Evolutionary conservation across 2,329 filamentous ascomycete genomes (phyloP).

Genomic region (Neospermospora avenae): DNA sequence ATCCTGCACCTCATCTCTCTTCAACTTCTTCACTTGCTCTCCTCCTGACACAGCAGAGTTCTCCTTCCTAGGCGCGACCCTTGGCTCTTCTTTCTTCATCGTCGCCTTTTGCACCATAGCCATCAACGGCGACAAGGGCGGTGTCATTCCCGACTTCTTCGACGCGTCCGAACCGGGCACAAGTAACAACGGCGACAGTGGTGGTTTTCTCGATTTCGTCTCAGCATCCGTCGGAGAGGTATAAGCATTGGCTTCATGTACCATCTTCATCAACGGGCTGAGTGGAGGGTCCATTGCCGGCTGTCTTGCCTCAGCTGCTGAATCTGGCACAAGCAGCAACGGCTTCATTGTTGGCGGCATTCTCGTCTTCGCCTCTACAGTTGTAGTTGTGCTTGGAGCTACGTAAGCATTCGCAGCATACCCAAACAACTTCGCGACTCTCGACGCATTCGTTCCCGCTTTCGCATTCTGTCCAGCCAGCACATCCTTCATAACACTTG

Average conservation of each 20-base stretch:
- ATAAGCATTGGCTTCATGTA: too few relatives aligned
- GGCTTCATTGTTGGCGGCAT: too few relatives aligned
- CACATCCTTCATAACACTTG: background rate
- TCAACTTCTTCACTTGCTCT: background rate
- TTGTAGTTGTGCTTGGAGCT: background rate
- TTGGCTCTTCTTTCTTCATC: background rate
- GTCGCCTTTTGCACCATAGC: background rate
- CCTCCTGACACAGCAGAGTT: background rate
- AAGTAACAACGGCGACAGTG: background rate
- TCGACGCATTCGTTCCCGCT: conserved; percentile 4
- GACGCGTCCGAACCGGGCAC: background rate
- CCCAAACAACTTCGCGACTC: conserved; percentile 9
- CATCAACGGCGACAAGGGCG: background rate
- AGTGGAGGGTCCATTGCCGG: too few relatives aligned
- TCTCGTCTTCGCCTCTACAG: too few relatives aligned
- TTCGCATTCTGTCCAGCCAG: background rate
- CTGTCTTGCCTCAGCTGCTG: too few relatives aligned
- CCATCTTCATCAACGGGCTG: too few relatives aligned
- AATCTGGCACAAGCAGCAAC: too few relatives aligned
- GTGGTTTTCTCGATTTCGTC: background rate
- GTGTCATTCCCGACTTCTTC: background rate
- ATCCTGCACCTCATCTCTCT: conserved; percentile 1
- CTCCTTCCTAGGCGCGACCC: background rate
- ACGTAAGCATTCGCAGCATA: background rate
- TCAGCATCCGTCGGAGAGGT: background rate